phyloP scores from a whole-genome alignment of 192 early-diverging fungal species.

The Glomus cerebriforme region DNA sequence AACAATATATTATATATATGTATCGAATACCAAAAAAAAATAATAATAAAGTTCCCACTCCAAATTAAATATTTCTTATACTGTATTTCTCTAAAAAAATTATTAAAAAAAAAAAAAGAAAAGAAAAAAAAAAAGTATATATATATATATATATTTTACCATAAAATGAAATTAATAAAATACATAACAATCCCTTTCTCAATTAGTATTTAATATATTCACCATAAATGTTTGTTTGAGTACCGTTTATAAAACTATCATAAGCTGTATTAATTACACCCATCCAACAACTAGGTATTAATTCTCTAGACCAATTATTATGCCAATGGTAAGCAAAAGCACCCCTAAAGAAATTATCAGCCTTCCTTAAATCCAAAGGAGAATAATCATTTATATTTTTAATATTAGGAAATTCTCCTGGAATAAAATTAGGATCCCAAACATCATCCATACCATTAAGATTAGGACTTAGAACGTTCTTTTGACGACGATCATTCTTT shows the following conservation, averaged over 20 bases:
- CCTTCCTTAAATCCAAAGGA: slow-evolving; percentile 26
- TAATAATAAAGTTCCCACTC: no score
- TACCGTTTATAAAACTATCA: slow-evolving; percentile 33
- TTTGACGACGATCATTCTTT: slow-evolving; percentile 26
- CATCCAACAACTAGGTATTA: slow-evolving; percentile 41
- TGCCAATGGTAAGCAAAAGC: slow-evolving; percentile 46
- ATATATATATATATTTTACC: no score
- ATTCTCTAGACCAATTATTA: slow-evolving; percentile 34
- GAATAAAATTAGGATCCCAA: neutral
- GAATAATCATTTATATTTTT: neutral
- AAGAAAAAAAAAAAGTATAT: no score
- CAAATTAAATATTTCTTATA: no score
- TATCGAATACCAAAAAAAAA: no score
- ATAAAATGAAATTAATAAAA: no score
- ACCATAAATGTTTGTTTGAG: slow-evolving; percentile 37
- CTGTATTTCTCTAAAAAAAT: no score
- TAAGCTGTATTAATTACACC: slow-evolving; percentile 36
- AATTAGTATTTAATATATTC: neutral
- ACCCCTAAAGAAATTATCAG: slow-evolving; percentile 37
- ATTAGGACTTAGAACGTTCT: slow-evolving; percentile 2
- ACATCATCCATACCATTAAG: neutral
- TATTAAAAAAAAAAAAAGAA: no score
- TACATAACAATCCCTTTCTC: no score
- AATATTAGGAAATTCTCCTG: neutral
- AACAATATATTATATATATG: no score